Evolutionary conservation across 2,329 filamentous ascomycete genomes (phyloP), one percentile per base, ranked within the genome.

Genomic region (Penicillium sclerotigenum): DNA sequence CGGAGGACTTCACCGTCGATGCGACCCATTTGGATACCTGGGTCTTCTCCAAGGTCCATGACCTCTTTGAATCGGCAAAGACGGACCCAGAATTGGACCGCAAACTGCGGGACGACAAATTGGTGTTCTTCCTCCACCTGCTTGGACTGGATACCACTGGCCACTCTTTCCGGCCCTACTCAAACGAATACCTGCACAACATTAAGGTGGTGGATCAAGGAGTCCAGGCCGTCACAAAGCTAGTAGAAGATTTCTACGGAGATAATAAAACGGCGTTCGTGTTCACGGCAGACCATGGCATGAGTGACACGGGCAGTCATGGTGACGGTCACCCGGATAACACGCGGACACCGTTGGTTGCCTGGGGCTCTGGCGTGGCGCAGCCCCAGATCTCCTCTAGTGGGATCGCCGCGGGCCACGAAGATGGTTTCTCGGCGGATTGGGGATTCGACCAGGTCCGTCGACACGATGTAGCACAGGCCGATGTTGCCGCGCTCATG

Each of bases 281-380:
- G 16, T 99, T 99, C 71, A 99, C 95, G 1, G 94, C 94, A 8
- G 94, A 99, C 69, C 94, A 99, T 73, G 94, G 94, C 18, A 99
- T 99, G 94, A 97, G 91, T 69, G 94, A 99, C 74, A 97, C 89
- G 87, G 94, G 95, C n/a, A 97, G 92, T 65, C 95, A 99, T 72
- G 95, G 95, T 36, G 94, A 99, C 72, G 94, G 94, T 8, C 92
- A 99, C 74, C 94, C 94, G 0, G 90, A 99, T 73, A 99, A 97
- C 68, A 99, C 94, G 3, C 85, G 94, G 48, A 99, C 94, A 0
- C 94, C 94, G 0, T 79, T 99, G 31, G 90, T 99, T 63, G 87
- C 83, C 3, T 99, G 94, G 94, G 94, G 94, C 11, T 91, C 94
- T 52, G 94, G 94, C 9, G 84, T 97, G 37, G 91, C 91, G 3